Evolutionary conservation across 2,329 filamentous ascomycete species (phyloP).

Genomic region (Macrophomina phaseolina): DNA sequence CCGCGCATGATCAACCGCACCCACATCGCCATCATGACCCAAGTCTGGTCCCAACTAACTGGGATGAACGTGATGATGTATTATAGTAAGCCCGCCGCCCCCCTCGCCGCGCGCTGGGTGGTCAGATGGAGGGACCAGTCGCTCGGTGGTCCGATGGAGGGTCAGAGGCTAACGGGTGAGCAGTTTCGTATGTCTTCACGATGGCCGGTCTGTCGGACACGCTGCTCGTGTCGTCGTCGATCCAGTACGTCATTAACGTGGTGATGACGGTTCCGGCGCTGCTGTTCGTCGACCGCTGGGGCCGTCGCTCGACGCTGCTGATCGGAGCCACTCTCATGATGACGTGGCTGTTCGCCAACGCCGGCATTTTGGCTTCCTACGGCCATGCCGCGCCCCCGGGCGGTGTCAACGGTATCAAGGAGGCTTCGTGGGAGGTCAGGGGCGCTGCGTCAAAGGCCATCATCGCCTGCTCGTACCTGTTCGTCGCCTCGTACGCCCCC

Average conservation of each 20-base stretch:
- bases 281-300: slow-evolving; percentile 76
- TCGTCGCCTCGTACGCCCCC: slow-evolving; percentile 71
- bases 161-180: slow-evolving; percentile 38
- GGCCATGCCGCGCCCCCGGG: slow-evolving; percentile 52
- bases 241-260: slow-evolving; percentile 76
- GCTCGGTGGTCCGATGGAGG: not conserved
- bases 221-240: slow-evolving; percentile 69
- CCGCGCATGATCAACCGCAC: slow-evolving; percentile 77
- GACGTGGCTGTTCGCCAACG: slow-evolving; percentile 67
- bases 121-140: too few species aligned
- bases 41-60: slow-evolving; percentile 77
- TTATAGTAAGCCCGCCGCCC: slow-evolving; percentile 29
- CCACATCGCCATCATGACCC: slow-evolving; percentile 72
- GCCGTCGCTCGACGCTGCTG: slow-evolving; percentile 72
- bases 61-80: slow-evolving; percentile 76
- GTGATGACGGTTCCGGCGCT: slow-evolving; percentile 78
- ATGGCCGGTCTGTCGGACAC: slow-evolving; percentile 71
- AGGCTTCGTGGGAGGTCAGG: slow-evolving; percentile 48
- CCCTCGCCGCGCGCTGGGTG: too few species aligned
- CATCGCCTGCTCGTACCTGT: slow-evolving; percentile 73
- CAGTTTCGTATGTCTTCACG: slow-evolving; percentile 67
- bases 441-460: slow-evolving; percentile 56
- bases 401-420: slow-evolving; percentile 48
- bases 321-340: slow-evolving; percentile 69
- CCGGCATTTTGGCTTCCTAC: slow-evolving; percentile 65